Evolutionary conservation across 2,329 filamentous ascomycete genomes (phyloP).

Genomic region (Alternaria triticina): DNA sequence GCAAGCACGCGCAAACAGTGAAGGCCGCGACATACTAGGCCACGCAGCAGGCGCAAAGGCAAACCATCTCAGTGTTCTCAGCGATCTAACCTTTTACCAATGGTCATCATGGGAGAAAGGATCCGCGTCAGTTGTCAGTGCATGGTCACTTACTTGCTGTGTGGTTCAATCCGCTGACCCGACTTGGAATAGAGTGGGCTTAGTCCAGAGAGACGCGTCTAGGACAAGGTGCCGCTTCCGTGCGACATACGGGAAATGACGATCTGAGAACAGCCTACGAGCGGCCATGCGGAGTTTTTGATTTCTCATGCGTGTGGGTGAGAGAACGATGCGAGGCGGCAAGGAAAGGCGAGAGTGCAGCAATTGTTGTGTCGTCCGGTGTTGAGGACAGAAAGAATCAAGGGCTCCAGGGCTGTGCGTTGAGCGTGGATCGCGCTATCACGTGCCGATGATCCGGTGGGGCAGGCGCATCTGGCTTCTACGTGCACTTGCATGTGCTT

Average conservation of each 20-base stretch:
- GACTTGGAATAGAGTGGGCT: not conserved
- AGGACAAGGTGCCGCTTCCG: not conserved
- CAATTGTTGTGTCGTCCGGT: not conserved
- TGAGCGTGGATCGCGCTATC: not conserved
- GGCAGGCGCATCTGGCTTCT: conserved; percentile 14
- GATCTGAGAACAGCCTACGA: not conserved
- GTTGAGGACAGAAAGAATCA: not conserved
- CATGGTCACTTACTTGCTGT: conserved; percentile 9
- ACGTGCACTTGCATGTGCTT: conserved; percentile 2
- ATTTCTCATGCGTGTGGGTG: not conserved
- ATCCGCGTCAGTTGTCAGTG: not conserved
- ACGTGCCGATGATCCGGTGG: conserved; percentile 4
- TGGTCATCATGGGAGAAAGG: conserved; percentile 29
- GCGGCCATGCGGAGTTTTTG: not conserved
- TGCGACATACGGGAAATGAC: not conserved
- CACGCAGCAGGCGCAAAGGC: conserved; percentile 11
- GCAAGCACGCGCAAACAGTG: conserved; percentile 8
- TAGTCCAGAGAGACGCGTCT: not conserved
- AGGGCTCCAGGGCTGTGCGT: not conserved
- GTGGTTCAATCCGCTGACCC: not conserved
- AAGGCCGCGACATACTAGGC: conserved; percentile 7
- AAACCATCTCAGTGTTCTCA: conserved; percentile 26
- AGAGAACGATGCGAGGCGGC: not conserved
- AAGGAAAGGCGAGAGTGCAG: not conserved
- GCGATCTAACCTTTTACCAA: conserved; percentile 47